These are phyloP conservation scores for Aureobasidium sp. DNA, from an alignment of 2,329 filamentous ascomycete genomes.

Conservation along the genomic window DNA sequence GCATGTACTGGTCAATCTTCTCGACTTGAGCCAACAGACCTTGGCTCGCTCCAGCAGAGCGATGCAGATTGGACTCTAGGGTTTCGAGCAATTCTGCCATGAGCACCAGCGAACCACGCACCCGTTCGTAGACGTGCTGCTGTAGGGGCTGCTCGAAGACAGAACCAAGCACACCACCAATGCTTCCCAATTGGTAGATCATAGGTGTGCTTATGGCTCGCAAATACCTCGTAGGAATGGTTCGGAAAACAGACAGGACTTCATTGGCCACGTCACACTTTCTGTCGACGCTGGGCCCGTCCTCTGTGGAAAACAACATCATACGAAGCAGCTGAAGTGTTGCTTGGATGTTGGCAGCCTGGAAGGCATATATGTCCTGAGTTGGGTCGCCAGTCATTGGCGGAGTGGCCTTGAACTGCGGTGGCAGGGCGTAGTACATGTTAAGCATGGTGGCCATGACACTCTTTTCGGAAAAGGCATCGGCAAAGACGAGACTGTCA, in stretches of 20 bases:
- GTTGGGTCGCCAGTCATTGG: slow-evolving; percentile 25
- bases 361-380: slow-evolving; percentile 38
- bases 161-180: slow-evolving; percentile 41
- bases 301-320: slow-evolving; percentile 27
- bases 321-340: slow-evolving; percentile 43
- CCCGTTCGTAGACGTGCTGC: slow-evolving; percentile 33
- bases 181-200: slow-evolving; percentile 41
- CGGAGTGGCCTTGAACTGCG: slow-evolving; percentile 22
- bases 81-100: slow-evolving; percentile 40
- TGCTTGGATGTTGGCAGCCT: slow-evolving; percentile 43
- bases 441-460: slow-evolving; percentile 24
- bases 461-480: slow-evolving; percentile 20
- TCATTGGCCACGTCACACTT: slow-evolving; percentile 40
- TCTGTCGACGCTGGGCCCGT: slow-evolving; percentile 27
- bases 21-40: slow-evolving; percentile 34
- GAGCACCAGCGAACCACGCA: slow-evolving; percentile 34
- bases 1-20: slow-evolving; percentile 38
- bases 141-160: slow-evolving; percentile 37
- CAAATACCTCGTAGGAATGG: slow-evolving; percentile 38
- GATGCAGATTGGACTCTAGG: slow-evolving; percentile 36
- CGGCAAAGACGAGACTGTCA: slow-evolving; percentile 19
- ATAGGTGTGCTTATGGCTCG: slow-evolving; percentile 41
- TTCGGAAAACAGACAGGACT: slow-evolving; percentile 35
- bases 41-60: slow-evolving; percentile 31
- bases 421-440: slow-evolving; percentile 24